These are phyloP conservation scores for Otatea glauca DNA, from an alignment of 176 grass and related monocot species.

Conservation along the genomic window DNA sequence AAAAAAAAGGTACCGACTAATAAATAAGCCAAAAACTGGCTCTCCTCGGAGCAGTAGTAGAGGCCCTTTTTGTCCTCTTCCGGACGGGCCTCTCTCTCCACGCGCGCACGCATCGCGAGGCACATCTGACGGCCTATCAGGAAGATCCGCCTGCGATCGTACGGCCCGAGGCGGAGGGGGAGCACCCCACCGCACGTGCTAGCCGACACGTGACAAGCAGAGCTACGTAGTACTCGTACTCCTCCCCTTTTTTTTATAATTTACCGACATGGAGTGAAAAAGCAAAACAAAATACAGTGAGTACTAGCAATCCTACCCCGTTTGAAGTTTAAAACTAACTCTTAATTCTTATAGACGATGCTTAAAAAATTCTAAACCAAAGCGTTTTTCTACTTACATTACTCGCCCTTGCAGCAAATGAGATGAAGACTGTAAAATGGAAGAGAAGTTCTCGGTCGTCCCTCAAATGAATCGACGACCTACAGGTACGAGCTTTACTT, in stretches of 20 bases:
- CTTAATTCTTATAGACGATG: too few relatives aligned
- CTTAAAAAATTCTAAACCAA: too few relatives aligned
- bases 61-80: slow-evolving; percentile 38
- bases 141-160: slow-evolving; percentile 52
- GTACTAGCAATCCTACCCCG: too few relatives aligned
- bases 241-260: not conserved
- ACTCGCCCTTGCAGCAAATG: not conserved
- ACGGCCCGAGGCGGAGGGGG: slow-evolving; percentile 42
- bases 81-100: not conserved
- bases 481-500: too few relatives aligned
- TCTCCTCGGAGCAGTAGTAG: slow-evolving; percentile 18
- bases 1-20: too few relatives aligned
- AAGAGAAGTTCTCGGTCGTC: too few relatives aligned
- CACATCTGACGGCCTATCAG: slow-evolving; percentile 43
- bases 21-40: too few relatives aligned
- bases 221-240: not conserved
- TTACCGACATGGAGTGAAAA: slow-evolving; percentile 15
- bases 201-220: not conserved
- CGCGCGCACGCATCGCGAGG: slow-evolving; percentile 42
- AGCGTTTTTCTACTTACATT: not conserved
- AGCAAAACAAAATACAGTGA: not conserved
- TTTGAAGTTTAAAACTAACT: not conserved
- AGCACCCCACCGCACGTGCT: slow-evolving; percentile 44
- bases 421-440: too few relatives aligned
- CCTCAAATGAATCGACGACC: too few relatives aligned